phyloP scores from a whole-genome alignment of 257 asterid genomes.

The Ballota nigra region DNA sequence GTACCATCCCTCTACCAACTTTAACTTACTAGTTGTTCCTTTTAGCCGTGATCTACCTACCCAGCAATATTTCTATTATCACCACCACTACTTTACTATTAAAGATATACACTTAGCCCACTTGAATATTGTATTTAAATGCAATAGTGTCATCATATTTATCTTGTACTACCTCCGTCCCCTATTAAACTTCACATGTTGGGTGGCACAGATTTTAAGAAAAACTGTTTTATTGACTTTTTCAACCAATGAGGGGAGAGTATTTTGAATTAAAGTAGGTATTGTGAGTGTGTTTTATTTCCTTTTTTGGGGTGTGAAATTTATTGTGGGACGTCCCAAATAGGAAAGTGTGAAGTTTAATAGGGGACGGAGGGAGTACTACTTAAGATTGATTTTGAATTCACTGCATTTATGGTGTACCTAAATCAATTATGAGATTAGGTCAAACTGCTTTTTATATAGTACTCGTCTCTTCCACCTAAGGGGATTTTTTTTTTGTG shows the following conservation, averaged over 20 bases:
- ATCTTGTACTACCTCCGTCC: conserved; percentile 14
- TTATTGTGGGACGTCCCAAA: too few species aligned
- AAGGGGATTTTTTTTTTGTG: too few species aligned
- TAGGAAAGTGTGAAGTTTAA: too few species aligned
- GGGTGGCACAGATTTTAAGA: too few species aligned
- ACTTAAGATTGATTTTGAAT: conserved; percentile 20
- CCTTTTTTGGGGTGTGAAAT: too few species aligned
- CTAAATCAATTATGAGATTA: conserved; percentile 39
- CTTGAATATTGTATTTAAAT: background rate
- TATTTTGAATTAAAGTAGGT: too few species aligned
- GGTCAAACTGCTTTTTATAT: conserved; percentile 27
- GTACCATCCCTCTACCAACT: conserved; percentile 55
- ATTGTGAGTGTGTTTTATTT: too few species aligned
- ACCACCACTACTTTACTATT: conserved; percentile 21
- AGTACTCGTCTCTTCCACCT: conserved; percentile 19
- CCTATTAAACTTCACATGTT: too few species aligned
- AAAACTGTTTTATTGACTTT: too few species aligned
- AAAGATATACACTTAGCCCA: background rate
- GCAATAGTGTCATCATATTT: conserved; percentile 17
- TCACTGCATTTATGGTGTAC: conserved; percentile 34
- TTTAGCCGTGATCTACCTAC: conserved; percentile 57
- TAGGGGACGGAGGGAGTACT: too few species aligned
- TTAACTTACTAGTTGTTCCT: conserved; percentile 40
- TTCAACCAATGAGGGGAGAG: too few species aligned
- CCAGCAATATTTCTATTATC: conserved; percentile 22